phyloP scores from a whole-genome alignment of 2,329 filamentous ascomycete genomes.

The Plenodomus lindquistii region DNA sequence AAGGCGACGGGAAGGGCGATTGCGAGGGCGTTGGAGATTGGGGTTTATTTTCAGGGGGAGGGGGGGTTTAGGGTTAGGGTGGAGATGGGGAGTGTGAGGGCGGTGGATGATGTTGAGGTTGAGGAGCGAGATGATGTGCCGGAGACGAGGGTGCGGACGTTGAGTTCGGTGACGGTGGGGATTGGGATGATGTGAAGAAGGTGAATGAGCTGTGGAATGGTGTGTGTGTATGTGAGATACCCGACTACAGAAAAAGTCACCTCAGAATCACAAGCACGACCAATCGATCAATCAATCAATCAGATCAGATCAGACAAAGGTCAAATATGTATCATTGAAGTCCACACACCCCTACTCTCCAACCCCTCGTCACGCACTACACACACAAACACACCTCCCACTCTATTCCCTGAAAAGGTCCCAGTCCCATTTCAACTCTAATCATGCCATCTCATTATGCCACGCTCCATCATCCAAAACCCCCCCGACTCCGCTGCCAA shows the following conservation, averaged over 20 bases:
- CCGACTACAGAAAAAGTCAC: background rate
- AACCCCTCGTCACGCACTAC: constrained; percentile 3
- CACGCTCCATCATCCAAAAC: constrained; percentile 16
- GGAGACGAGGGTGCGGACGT: constrained; percentile 46
- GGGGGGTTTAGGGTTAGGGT: constrained; percentile 62
- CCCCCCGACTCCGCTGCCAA: constrained; percentile 2
- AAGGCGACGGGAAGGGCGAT: constrained; percentile 71
- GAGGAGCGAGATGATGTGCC: constrained; percentile 38
- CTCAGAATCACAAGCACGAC: background rate
- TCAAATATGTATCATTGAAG: constrained; percentile 44
- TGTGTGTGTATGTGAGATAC: background rate
- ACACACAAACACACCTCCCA: background rate
- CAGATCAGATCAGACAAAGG: background rate
- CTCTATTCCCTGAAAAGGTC: no score
- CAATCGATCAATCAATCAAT: background rate
- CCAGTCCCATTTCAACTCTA: background rate
- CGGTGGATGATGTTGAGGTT: constrained; percentile 67
- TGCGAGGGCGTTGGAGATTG: constrained; percentile 64
- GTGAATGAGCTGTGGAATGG: background rate
- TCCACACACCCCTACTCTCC: constrained; percentile 1
- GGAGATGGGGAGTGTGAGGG: constrained; percentile 65
- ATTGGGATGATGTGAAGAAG: constrained; percentile 29
- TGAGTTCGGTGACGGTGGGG: constrained; percentile 40
- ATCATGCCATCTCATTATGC: background rate
- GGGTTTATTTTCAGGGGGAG: constrained; percentile 66